phyloP scores from a whole-genome alignment of 2,329 filamentous ascomycete species.

The Pestalotiopsis sp. region DNA sequence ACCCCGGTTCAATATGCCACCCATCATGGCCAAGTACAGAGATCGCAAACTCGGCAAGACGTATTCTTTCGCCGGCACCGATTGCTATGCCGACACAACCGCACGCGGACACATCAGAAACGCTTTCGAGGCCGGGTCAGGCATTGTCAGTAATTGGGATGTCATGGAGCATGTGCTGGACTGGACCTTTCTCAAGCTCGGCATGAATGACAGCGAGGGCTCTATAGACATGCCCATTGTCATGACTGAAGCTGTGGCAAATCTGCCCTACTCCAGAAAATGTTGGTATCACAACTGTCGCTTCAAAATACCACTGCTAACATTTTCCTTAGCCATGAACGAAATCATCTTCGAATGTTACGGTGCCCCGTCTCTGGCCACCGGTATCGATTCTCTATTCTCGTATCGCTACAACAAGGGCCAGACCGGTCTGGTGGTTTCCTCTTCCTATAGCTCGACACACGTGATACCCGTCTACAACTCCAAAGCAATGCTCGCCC shows the following conservation, averaged over 20 bases:
- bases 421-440: conserved; percentile 82
- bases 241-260: conserved; percentile 94
- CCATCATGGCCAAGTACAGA: conserved; percentile 91
- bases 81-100: conserved; percentile 93
- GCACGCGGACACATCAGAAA: conserved; percentile 87
- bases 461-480: conserved; percentile 94
- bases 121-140: conserved; percentile 86
- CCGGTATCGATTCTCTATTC: conserved; percentile 95
- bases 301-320: neutral
- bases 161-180: conserved; percentile 93
- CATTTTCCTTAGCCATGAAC: conserved; percentile 71
- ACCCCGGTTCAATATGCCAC: conserved; percentile 80
- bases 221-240: conserved; percentile 83
- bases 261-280: conserved; percentile 83
- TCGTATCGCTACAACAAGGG: conserved; percentile 93
- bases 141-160: conserved; percentile 96
- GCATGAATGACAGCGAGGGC: conserved; percentile 74
- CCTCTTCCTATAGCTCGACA: conserved; percentile 89
- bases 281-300: conserved; percentile 55
- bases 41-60: conserved; percentile 92
- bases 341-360: conserved; percentile 98
- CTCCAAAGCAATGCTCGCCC: conserved; percentile 77
- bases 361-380: conserved; percentile 82
- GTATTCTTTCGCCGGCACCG: conserved; percentile 87
- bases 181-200: conserved; percentile 92